Evolutionary conservation across 805 yeast species (phyloP), one percentile per base, ranked within the genome.

Genomic region (Komagataella pastoris): DNA sequence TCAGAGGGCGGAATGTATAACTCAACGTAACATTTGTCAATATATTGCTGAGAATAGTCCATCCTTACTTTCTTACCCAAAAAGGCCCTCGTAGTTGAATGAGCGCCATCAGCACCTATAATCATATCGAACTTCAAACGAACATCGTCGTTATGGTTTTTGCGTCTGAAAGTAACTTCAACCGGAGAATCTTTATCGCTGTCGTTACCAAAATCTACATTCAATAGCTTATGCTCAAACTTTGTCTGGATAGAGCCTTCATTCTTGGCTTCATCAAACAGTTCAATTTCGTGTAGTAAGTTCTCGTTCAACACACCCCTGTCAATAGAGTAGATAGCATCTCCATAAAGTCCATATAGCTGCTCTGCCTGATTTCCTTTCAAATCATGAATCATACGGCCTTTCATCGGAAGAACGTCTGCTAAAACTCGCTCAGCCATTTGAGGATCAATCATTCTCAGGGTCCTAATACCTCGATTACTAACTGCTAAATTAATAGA

Each of bases 401-500:
- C 97, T 46, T 76, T 68, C 91, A 90, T 86, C 2, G 97, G 97
- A 23, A 87, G 83, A 21, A 86, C 76, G 46, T 77, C 76, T 36
- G 70, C 66, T 54, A 85, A 60, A 2, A 88, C 73, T 23, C 80
- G 61, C 0, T 68, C 64, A 10, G 84, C 79, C 71, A 88, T 71
- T 12, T 68, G 73, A 0, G 67, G 62, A 61, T 85, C 89, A 10
- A 89, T 81, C 49, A 71, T 74, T 52, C 72, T 67, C 61, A 90
- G 65, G 0, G 96, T 85, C 24, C 74, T 67, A 52, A 88, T 81
- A 1, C 97, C 97, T 50, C 97, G 74, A 51, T 80, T 82, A 49
- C 91, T 81, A n/a, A 90, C 84, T 0, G 97, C 97, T 55, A 90
- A 70, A 61, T 90, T 90, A 61, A 90, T 89, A 6, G 95, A 86